Base-by-base conservation (phyloP, 352 stramenopile genomes). In the Aphanomyces astaci region DNA sequence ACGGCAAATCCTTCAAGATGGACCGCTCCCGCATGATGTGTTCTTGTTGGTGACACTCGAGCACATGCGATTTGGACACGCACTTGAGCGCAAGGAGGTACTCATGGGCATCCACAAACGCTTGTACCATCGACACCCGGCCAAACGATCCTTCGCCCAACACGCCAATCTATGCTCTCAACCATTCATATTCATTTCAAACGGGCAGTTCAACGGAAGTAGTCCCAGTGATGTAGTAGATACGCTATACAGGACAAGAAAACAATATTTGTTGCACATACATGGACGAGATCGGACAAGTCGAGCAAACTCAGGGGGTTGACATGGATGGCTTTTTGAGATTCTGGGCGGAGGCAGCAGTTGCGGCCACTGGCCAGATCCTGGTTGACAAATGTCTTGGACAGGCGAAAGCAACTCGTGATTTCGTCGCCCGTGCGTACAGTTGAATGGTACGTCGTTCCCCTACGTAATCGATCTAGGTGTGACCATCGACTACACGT, bases 101-200 rank as follows among this genome's bases (percentile, higher is more conserved):
- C 57, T 88, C 73, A 25, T 83, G 71, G 11, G 75, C 79, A n/a
- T 89, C 75, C 39, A 87, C 53, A 17, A 77, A 75, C 9, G 82
- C 77, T 60, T 84, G 85, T 0, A 97, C 91, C 48, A 99, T 84
- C 71, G 94, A 94, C 2, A 99, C 96, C 68, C 97, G 96, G 32
- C 96, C 96, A 75, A 98, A 98, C 0, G 96, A 98, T 10, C 96
- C 96, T 73, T 98, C 90, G 60, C 96, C 96, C 2, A 99, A 76
- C 4, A 97, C 93, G 25, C 87, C 80, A 31, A 88, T 82, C 82
- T 89, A 48, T 49, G 27, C 30, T 19, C 7, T 43, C 36, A 15
- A n/a, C n/a, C n/a, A n/a, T n/a, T n/a, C n/a, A n/a, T n/a, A n/a
- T n/a, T n/a, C n/a, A n/a, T n/a, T n/a, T n/a, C n/a, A n/a, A n/a